A percentile compares a stretch with the other conserved stretches of the same genome.
These are phyloP conservation scores for Fusarium annulatum DNA, from an alignment of 2,329 filamentous ascomycete genomes.

Conservation along the genomic window DNA sequence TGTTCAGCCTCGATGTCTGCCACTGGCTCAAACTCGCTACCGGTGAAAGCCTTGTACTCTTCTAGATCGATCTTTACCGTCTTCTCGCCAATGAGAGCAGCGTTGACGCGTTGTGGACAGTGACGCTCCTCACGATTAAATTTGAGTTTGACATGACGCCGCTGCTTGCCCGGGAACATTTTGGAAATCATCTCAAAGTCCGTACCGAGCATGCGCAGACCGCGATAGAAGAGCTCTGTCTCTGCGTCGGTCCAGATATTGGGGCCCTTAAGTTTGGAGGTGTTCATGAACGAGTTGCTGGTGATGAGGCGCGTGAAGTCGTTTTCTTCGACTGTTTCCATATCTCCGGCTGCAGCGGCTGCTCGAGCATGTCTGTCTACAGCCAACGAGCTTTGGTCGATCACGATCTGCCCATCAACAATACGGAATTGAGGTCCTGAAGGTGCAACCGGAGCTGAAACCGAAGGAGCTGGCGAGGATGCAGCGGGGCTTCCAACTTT, in stretches of 20 bases:
- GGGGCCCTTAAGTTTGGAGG: constrained; percentile 70
- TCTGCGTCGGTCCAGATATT: constrained; percentile 77
- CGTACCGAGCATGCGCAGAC: constrained; percentile 80
- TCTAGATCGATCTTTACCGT: constrained; percentile 68
- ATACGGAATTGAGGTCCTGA: constrained; percentile 69
- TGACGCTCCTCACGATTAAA: constrained; percentile 82
- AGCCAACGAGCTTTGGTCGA: constrained; percentile 74
- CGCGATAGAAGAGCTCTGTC: constrained; percentile 81
- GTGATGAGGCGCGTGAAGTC: constrained; percentile 80
- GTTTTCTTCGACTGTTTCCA: constrained; percentile 78
- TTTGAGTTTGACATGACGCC: constrained; percentile 82
- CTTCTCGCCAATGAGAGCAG: constrained; percentile 70
- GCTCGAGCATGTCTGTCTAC: constrained; percentile 76
- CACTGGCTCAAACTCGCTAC: constrained; percentile 64
- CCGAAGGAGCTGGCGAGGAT: constrained; percentile 37
- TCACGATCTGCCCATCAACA: constrained; percentile 77
- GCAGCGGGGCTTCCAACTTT: constrained; percentile 43
- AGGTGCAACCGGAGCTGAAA: constrained; percentile 44
- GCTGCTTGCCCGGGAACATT: constrained; percentile 78
- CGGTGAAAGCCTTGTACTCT: constrained; percentile 67
- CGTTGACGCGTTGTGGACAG: constrained; percentile 71
- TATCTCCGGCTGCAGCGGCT: constrained; percentile 60
- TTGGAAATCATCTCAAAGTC: constrained; percentile 84
- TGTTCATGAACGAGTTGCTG: constrained; percentile 71
- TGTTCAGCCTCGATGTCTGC: constrained; percentile 68